phyloP scores from a whole-genome alignment of 176 grass and related monocot species.

The Bonia amplexicaulis region DNA sequence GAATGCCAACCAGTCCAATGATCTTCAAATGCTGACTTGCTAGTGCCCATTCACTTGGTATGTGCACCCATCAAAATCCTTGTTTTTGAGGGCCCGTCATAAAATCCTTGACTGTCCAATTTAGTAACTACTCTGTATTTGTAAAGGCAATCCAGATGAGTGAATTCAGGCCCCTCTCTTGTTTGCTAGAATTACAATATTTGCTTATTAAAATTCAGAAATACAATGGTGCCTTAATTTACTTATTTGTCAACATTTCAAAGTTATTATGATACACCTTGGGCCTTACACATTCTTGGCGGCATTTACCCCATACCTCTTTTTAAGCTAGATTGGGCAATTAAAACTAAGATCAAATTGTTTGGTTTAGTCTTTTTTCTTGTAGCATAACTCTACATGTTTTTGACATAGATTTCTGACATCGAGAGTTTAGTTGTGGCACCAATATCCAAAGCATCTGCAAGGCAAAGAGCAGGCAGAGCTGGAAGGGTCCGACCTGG shows the following conservation, averaged over 20 bases:
- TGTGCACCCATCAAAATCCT: background rate
- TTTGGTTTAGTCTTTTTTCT: background rate
- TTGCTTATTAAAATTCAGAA: background rate
- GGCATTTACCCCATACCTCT: background rate
- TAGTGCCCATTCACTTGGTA: background rate
- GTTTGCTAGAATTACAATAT: background rate
- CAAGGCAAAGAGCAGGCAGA: conserved; percentile 88
- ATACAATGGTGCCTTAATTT: background rate
- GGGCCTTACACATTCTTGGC: background rate
- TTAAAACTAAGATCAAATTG: background rate
- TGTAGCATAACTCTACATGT: background rate
- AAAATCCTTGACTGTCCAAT: conserved; percentile 6
- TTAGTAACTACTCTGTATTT: background rate
- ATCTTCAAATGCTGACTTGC: background rate
- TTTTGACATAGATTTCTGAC: conserved; percentile 61
- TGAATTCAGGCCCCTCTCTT: background rate
- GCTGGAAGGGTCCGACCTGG: conserved; percentile 91
- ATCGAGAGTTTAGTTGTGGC: conserved; percentile 88
- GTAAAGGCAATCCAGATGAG: background rate
- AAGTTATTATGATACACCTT: background rate
- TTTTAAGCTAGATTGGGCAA: background rate
- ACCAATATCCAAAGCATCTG: conserved; percentile 96
- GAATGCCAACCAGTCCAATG: background rate
- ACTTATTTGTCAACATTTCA: background rate
- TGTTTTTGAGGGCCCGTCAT: background rate